Evolutionary conservation across 1,284 basidiomycete genomes (phyloP).

Genomic region (Vanrija pseudolonga): DNA sequence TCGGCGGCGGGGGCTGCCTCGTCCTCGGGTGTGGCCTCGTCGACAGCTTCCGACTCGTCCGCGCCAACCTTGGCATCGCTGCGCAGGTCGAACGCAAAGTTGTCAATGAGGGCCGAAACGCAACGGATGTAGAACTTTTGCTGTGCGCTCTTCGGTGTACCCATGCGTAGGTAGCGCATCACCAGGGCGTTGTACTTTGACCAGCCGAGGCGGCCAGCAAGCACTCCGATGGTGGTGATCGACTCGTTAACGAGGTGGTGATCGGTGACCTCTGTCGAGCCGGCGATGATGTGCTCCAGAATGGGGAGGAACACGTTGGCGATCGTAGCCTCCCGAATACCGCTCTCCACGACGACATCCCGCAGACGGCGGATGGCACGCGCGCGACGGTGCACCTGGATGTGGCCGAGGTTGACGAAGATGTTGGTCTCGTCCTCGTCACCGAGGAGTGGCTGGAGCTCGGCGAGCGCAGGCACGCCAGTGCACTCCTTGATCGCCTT

Average conservation of each 20-base stretch:
- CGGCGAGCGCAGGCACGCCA: slow-evolving; percentile 61
- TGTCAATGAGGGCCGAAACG: slow-evolving; percentile 79
- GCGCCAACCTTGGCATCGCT: slow-evolving; percentile 36
- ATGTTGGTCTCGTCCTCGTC: slow-evolving; percentile 93
- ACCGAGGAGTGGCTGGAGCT: slow-evolving; percentile 79
- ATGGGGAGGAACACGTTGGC: slow-evolving; percentile 84
- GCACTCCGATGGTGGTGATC: slow-evolving; percentile 68
- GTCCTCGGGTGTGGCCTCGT: slow-evolving; percentile 31
- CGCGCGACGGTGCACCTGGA: slow-evolving; percentile 86
- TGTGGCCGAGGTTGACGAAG: slow-evolving; percentile 93
- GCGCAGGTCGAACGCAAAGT: slow-evolving; percentile 85
- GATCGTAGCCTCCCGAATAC: slow-evolving; percentile 68
- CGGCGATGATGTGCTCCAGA: slow-evolving; percentile 73
- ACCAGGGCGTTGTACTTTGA: slow-evolving; percentile 76
- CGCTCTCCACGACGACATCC: slow-evolving; percentile 70
- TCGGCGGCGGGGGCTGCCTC: slow-evolving; percentile 5
- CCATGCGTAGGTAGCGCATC: slow-evolving; percentile 74
- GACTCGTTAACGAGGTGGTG: slow-evolving; percentile 91
- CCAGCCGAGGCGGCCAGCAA: slow-evolving; percentile 76
- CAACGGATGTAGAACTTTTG: slow-evolving; percentile 83
- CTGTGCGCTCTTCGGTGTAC: slow-evolving; percentile 65
- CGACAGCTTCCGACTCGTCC: slow-evolving; percentile 31
- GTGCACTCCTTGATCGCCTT: slow-evolving; percentile 68
- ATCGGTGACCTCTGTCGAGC: slow-evolving; percentile 65
- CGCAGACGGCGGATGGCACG: slow-evolving; percentile 82